Evolutionary conservation across 192 early-diverging fungal species (phyloP).

Genomic region (Linderina pennispora): DNA sequence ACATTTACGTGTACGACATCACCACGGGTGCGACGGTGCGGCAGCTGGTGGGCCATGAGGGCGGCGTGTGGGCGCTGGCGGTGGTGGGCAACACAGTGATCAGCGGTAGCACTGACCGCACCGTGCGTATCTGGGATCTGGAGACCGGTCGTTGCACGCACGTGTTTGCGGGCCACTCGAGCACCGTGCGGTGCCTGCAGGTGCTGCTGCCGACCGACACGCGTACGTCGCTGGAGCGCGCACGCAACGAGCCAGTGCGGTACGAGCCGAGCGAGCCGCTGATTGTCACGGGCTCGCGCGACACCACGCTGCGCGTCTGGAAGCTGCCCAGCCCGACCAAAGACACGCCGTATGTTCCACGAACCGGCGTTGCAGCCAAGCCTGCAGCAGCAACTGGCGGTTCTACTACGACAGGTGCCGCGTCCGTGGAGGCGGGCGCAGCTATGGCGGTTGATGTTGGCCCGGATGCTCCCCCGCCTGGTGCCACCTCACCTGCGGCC

Average conservation of each 20-base stretch:
- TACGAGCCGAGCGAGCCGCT: constrained; percentile 67
- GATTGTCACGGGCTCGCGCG: constrained; percentile 93
- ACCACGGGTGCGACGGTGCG: constrained; percentile 66
- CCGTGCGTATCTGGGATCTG: constrained; percentile 96
- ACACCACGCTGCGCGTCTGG: constrained; percentile 93
- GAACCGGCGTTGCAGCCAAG: constrained; percentile 2
- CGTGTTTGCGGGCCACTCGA: constrained; percentile 89
- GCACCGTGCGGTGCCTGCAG: constrained; percentile 89
- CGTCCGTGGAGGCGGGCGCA: not conserved
- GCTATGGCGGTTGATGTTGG: constrained; percentile 13
- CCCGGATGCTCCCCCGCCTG: not conserved
- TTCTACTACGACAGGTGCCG: constrained; percentile 4
- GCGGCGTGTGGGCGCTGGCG: constrained; percentile 97
- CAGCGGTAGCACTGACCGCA: constrained; percentile 90
- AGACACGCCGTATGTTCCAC: constrained; percentile 48
- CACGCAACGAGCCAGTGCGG: constrained; percentile 21
- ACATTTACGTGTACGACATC: constrained; percentile 91
- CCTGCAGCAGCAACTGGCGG: not conserved
- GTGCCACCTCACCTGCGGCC: too few relatives aligned
- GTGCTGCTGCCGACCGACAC: constrained; percentile 72
- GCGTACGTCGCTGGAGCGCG: constrained; percentile 28
- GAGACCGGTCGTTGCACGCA: constrained; percentile 85
- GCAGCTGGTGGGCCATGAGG: constrained; percentile 79
- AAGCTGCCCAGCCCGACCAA: constrained; percentile 69
- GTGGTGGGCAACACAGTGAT: constrained; percentile 86